phyloP scores from a whole-genome alignment of 768 basidiomycete species.

The Leccinum rimulosum region DNA sequence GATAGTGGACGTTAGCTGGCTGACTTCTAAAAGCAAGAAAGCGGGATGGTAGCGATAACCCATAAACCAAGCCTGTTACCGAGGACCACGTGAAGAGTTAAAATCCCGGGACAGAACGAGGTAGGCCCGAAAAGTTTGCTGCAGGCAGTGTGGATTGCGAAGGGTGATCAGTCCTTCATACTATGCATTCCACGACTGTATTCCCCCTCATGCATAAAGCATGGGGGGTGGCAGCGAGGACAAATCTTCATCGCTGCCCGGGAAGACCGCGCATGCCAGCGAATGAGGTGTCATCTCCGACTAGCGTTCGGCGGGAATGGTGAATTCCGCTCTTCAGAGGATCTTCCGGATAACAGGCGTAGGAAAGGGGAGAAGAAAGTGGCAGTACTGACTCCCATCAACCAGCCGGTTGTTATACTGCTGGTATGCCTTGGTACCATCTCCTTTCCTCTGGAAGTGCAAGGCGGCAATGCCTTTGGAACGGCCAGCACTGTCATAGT shows the following conservation, averaged over 20 bases:
- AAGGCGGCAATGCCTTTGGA: constrained; percentile 91
- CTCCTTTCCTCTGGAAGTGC: constrained; percentile 80
- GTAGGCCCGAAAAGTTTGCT: constrained; percentile 20
- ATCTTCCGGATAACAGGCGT: constrained; percentile 22
- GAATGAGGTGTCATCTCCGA: constrained; percentile 2
- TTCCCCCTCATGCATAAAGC: constrained; percentile 18
- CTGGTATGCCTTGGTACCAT: constrained; percentile 88
- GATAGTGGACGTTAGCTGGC: constrained; percentile 36
- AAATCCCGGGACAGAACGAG: constrained; percentile 32
- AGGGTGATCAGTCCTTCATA: constrained; percentile 30
- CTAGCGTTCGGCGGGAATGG: constrained; percentile 22
- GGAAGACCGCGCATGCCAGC: no score
- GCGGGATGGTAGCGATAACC: constrained; percentile 39
- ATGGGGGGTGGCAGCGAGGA: constrained; percentile 26
- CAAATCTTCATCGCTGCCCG: constrained; percentile 22
- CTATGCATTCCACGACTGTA: constrained; percentile 19
- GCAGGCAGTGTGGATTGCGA: constrained; percentile 22
- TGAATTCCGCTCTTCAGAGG: constrained; percentile 17
- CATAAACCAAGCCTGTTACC: constrained; percentile 25
- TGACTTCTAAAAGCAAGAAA: constrained; percentile 36
- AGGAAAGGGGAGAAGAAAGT: constrained; percentile 39
- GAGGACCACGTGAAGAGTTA: constrained; percentile 9
- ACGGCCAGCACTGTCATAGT: constrained; percentile 80
- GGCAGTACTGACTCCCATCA: constrained; percentile 99
- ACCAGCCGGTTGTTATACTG: constrained; percentile 98